Conservation (phyloP, 768 basidiomycete genomes). For the Daedaleopsis sinensis region DNA sequence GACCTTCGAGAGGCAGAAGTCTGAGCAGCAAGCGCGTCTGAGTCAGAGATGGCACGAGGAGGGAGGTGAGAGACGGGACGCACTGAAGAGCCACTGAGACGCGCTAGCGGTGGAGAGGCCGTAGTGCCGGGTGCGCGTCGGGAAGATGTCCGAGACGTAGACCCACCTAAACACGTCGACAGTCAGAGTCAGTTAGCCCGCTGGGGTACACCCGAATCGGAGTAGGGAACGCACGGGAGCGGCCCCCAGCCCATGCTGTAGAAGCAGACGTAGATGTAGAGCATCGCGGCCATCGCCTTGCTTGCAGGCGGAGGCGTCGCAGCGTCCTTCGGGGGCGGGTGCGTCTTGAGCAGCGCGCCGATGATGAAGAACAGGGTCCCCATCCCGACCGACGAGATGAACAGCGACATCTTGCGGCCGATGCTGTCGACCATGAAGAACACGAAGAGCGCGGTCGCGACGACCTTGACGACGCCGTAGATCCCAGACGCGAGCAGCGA, state of each 20-base stretch:
- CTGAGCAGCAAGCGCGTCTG: conserved; percentile 32
- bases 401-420: conserved; percentile 69
- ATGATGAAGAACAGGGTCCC: conserved; percentile 80
- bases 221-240: conserved; percentile 57
- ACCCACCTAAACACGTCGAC: conserved; percentile 34
- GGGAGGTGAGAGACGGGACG: conserved; percentile 24
- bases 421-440: conserved; percentile 68
- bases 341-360: conserved; percentile 80
- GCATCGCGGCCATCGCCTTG: conserved; percentile 83
- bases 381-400: conserved; percentile 81
- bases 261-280: conserved; percentile 87
- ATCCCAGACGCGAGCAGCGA: conserved; percentile 75
- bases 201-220: not conserved
- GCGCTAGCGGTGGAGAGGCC: conserved; percentile 76
- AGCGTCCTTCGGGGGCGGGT: conserved; percentile 51
- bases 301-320: conserved; percentile 47
- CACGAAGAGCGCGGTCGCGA: conserved; percentile 67
- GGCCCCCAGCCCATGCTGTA: conserved; percentile 89
- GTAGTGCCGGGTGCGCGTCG: conserved; percentile 80
- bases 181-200: not conserved
- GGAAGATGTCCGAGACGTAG: conserved; percentile 82
- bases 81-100: conserved; percentile 85
- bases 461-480: conserved; percentile 68
- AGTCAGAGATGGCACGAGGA: not conserved
- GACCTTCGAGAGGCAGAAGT: conserved; percentile 73